These are phyloP conservation scores for Barnettozyma wickerhamii DNA, from an alignment of 805 yeast genomes.

Conservation along the genomic window DNA sequence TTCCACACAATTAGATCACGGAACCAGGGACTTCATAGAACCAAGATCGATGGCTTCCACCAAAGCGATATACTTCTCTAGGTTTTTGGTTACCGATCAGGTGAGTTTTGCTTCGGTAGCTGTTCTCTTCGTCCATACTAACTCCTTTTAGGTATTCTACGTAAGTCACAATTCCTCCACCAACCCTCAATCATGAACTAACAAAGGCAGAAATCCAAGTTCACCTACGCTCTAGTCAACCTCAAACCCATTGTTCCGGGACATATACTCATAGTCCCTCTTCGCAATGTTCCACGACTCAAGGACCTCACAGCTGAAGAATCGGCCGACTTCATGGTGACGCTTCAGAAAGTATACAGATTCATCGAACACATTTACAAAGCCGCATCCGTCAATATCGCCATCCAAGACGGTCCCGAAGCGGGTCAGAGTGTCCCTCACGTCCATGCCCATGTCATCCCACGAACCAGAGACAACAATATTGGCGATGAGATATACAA, in stretches of 20 bases:
- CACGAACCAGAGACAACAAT: constrained; percentile 58
- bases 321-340: constrained; percentile 67
- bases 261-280: constrained; percentile 81
- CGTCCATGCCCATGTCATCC: constrained; percentile 90
- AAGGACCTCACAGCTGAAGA: constrained; percentile 72
- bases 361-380: constrained; percentile 63
- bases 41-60: neutral
- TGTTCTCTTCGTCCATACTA: too few species aligned
- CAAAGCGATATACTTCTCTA: constrained; percentile 40
- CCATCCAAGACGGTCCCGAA: constrained; percentile 94
- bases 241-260: constrained; percentile 92
- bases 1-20: neutral
- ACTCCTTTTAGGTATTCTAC: constrained; percentile 21
- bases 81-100: constrained; percentile 52
- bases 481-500: constrained; percentile 72
- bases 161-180: too few species aligned
- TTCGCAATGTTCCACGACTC: constrained; percentile 61
- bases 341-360: constrained; percentile 65
- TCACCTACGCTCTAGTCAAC: constrained; percentile 84
- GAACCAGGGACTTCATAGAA: constrained; percentile 2
- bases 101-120: too few species aligned
- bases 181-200: constrained; percentile 1
- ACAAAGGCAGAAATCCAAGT: constrained; percentile 43
- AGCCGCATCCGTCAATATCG: constrained; percentile 83
- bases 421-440: constrained; percentile 98